phyloP scores from a whole-genome alignment of 129 eudicot species.

The carrot (Daucus carota) region DH1_v3.0 NC_030384.2:46314501-46315000 shows the following conservation, averaged over 20 bases:
- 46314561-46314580: not conserved
- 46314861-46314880: not conserved
- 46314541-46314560: not conserved
- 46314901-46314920: not conserved
- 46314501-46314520: slow-evolving; percentile 84
- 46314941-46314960: slow-evolving; percentile 84
- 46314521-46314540: not conserved
- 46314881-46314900: not conserved
- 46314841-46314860: not conserved
- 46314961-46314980: slow-evolving; percentile 62
- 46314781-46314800: too few species aligned
- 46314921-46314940: slow-evolving; percentile 71
- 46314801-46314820: not conserved
- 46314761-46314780: not conserved
- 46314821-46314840: not conserved
- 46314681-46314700: not conserved
- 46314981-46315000: slow-evolving; percentile 90
- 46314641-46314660: not conserved
- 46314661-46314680: not conserved
- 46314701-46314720: not conserved
- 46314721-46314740: not conserved
- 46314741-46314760: not conserved
- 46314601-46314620: not conserved
- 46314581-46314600: not conserved
- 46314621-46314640: not conserved